Evolutionary conservation across 2,329 filamentous ascomycete species (phyloP).

Genomic region (Sarocladium oryzae): DNA sequence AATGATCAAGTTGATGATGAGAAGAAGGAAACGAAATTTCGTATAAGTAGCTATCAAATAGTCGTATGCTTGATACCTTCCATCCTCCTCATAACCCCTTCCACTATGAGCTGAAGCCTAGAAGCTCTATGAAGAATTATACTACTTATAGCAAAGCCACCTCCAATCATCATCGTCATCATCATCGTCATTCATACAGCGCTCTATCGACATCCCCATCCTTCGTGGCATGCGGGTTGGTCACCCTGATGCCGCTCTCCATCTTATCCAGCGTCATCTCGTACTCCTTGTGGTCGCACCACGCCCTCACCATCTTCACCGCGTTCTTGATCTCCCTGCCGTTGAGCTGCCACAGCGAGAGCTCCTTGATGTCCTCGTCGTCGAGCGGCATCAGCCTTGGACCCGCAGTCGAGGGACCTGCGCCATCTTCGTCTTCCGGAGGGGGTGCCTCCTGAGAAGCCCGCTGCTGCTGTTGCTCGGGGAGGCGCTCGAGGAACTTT

Average conservation of each 20-base stretch:
- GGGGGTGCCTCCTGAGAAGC: slow-evolving; percentile 11
- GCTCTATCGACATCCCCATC: slow-evolving; percentile 19
- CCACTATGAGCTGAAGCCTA: too few species aligned
- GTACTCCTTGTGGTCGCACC: slow-evolving; percentile 39
- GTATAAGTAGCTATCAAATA: too few species aligned
- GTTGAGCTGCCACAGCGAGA: slow-evolving; percentile 36
- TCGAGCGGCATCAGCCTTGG: too few species aligned
- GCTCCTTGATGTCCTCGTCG: slow-evolving; percentile 30
- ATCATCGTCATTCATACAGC: slow-evolving; percentile 20
- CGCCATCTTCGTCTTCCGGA: too few species aligned
- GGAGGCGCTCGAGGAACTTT: slow-evolving; percentile 36
- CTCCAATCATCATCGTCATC: too few species aligned
- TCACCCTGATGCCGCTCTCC: slow-evolving; percentile 40
- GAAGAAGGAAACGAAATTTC: too few species aligned
- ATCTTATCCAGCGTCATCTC: slow-evolving; percentile 33
- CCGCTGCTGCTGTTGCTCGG: slow-evolving; percentile 8
- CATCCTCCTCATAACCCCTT: too few species aligned
- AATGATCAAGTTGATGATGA: too few species aligned
- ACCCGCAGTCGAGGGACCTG: too few species aligned
- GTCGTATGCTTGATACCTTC: too few species aligned
- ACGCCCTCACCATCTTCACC: slow-evolving; percentile 37
- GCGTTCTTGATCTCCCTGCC: slow-evolving; percentile 41
- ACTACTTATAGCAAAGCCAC: too few species aligned
- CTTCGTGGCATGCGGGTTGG: slow-evolving; percentile 35
- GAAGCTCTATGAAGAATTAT: too few species aligned